Conservation (phyloP, 1,139 yeast genomes). For the Hyphopichia khmerensis region DNA sequence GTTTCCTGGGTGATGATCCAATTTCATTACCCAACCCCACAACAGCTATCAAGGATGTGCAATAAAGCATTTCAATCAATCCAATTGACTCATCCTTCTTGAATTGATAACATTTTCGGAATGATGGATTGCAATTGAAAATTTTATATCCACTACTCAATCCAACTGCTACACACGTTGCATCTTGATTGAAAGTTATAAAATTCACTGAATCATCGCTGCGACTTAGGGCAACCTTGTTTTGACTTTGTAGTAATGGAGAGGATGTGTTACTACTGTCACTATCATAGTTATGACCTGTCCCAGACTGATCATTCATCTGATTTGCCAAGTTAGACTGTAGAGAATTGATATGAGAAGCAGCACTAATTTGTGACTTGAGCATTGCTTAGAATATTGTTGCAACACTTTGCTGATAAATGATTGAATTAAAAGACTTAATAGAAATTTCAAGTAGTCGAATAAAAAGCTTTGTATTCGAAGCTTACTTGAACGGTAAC, state of each 20-base stretch:
- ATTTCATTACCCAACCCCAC: slow-evolving; percentile 89
- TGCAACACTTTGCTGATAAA: too few species aligned
- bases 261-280: slow-evolving; percentile 3
- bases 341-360: slow-evolving; percentile 2
- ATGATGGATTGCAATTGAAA: slow-evolving; percentile 79
- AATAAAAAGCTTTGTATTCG: too few species aligned
- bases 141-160: slow-evolving; percentile 75
- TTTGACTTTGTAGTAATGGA: slow-evolving; percentile 7
- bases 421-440: too few species aligned
- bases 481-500: too few species aligned
- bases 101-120: slow-evolving; percentile 70
- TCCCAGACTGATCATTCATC: background rate
- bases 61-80: slow-evolving; percentile 86
- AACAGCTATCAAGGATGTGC: slow-evolving; percentile 82
- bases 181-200: slow-evolving; percentile 87
- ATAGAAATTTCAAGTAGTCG: too few species aligned
- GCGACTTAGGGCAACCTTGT: background rate
- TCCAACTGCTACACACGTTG: slow-evolving; percentile 83
- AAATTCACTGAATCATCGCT: slow-evolving; percentile 41
- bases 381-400: slow-evolving; percentile 2
- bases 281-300: background rate
- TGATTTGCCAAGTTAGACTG: slow-evolving; percentile 1
- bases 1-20: slow-evolving; percentile 73
- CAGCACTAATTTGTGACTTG: slow-evolving; percentile 3
- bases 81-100: slow-evolving; percentile 57